Base-by-base conservation (phyloP, 2,329 filamentous ascomycete genomes). In the Aspergillus awamori region DNA sequence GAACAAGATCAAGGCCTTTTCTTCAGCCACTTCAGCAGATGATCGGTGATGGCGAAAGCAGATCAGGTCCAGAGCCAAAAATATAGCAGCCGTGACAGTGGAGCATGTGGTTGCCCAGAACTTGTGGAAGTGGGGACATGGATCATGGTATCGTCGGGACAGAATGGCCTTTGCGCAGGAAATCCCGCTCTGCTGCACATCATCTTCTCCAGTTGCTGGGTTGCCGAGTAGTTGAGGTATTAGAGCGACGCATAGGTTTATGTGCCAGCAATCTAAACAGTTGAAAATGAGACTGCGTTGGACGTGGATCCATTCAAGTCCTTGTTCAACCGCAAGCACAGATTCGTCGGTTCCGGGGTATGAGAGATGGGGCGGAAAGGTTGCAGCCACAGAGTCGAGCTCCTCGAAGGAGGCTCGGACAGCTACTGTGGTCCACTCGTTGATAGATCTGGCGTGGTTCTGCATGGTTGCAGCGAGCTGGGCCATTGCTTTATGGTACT, bases 381-480 rank as follows among this genome's bases (percentile, higher is more conserved):
- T 30, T 8, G 53, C 11, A 5, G 38, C n/a, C 4, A 45, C 22
- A 22, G 38, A 17, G 24, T 55, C 38, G 5, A 55, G 39, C 2
- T 55, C 53, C 24, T 45, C 24, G 7, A 55, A 20, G 15, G 53
- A 55, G 13, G 39, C 53, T 4, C 33, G 38, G 4, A 55, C 53
- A 15, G 39, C 28, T 2, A 15, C 15, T 1, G 24, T 30, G 1
- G 24, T 55, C 53, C 53, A 55, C 8, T 55, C 53, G 6, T 45
- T 43, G 10, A 55, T 55, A 13, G 53, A 55, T 13, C 53, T 15
- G 39, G 41, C 39, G 11, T 41, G 39, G 22, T 55, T 55, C 39
- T 55, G 53, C 53, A 55, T 55, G 53, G 53, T 55, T 8, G 53
- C 53, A 8, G 53, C 53, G 10, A 55, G 26, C 7, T 55, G 53